Evolutionary conservation across 805 yeast species (phyloP).

Genomic region (Yarrowia alimentaria): DNA sequence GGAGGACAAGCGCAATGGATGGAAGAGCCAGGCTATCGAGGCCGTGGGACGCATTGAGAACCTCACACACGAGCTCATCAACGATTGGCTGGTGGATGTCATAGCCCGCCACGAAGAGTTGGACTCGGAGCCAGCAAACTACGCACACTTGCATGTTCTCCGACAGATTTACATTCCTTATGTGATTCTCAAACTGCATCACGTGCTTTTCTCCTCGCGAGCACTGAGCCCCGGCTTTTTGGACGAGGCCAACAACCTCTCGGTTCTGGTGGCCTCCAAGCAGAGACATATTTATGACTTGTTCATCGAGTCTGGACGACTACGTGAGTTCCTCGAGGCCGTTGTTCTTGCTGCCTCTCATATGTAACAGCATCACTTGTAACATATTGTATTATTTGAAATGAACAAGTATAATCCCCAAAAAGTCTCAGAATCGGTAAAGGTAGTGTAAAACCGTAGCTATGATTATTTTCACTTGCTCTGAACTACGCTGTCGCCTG

Average conservation of each 20-base stretch:
- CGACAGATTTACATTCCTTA: conserved; percentile 72
- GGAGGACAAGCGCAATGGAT: not conserved
- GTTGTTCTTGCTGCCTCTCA: no score
- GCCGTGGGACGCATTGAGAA: not conserved
- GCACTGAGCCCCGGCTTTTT: conserved; percentile 49
- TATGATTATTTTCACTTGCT: no score
- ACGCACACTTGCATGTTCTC: conserved; percentile 49
- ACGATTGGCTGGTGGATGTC: conserved; percentile 31
- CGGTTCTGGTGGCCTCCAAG: conserved; percentile 68
- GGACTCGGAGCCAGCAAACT: conserved; percentile 41
- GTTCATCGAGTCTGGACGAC: conserved; percentile 56
- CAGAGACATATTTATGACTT: conserved; percentile 57
- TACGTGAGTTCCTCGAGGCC: conserved; percentile 49
- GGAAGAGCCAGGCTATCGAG: conserved; percentile 5
- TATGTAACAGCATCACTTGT: no score
- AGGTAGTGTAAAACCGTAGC: no score
- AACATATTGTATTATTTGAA: no score
- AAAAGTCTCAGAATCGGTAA: no score
- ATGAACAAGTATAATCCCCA: no score
- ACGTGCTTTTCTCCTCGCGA: conserved; percentile 44
- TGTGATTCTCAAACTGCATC: conserved; percentile 65
- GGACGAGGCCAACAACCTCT: conserved; percentile 56
- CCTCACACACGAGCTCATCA: conserved; percentile 6
- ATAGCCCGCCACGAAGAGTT: not conserved
- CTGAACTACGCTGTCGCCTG: no score